A percentile compares a stretch with the other conserved stretches of the same genome.
phyloP scores from a whole-genome alignment of 2,329 filamentous ascomycete species.

The Tolypocladium cylindrosporum region DNA sequence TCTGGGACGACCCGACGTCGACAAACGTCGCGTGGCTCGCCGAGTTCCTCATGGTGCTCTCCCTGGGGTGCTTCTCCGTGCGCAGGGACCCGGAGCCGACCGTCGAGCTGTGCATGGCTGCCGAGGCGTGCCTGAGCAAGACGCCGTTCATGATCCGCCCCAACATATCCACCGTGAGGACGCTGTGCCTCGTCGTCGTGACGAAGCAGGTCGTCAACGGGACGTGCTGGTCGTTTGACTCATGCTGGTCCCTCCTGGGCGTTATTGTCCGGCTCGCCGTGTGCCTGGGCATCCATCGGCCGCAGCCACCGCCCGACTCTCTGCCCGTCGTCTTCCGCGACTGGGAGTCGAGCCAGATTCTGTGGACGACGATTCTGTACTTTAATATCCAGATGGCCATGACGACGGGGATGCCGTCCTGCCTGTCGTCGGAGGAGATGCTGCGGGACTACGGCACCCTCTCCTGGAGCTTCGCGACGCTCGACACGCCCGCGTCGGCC shows the following conservation, averaged over 20 bases:
- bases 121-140: constrained; percentile 7
- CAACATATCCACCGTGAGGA: constrained; percentile 4
- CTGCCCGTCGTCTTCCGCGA: neutral
- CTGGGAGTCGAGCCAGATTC: constrained; percentile 1
- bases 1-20: neutral
- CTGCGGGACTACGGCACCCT: neutral
- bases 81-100: neutral
- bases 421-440: constrained; percentile 1
- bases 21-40: constrained; percentile 3
- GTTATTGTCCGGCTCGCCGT: constrained; percentile 3
- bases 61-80: constrained; percentile 3
- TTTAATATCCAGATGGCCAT: constrained; percentile 5
- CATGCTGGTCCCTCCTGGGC: constrained; percentile 3
- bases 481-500: neutral
- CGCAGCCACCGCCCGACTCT: neutral
- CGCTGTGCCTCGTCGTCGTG: constrained; percentile 7
- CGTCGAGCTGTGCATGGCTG: constrained; percentile 7
- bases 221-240: constrained; percentile 6
- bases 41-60: constrained; percentile 6
- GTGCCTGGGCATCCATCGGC: constrained; percentile 3
- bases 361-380: constrained; percentile 5
- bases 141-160: constrained; percentile 9
- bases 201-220: constrained; percentile 6
- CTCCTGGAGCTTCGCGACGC: neutral
- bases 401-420: constrained; percentile 3